Evolutionary conservation across 495 filamentous ascomycete species (phyloP), one percentile per base, ranked within the genome.

Genomic region (Stereocaulon alpinum): DNA sequence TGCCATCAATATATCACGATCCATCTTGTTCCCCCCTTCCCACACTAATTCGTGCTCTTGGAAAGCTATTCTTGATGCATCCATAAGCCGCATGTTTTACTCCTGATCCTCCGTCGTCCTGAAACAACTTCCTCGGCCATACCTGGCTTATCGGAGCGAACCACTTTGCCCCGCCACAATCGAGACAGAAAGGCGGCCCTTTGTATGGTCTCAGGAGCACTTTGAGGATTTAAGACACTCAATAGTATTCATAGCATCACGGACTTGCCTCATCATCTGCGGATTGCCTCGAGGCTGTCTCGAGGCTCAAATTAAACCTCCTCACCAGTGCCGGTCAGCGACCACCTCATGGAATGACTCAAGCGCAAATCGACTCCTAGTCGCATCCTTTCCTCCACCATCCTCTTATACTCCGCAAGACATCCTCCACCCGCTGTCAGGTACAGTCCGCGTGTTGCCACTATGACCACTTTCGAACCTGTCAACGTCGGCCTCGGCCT

Each of bases 401-500:
- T 70, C 65, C 66, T 15, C 70, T 24, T 24, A 24, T 60, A 30
- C 61, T 77, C 18, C 7, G 22, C 44, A 34, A 58, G 45, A 34
- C 29, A 1, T 11, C 12, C 29, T 17, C 17, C 43, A 18, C 24
- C 27, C 15, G 40, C 44, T 11, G 32, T 41, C 44, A 58, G 20
- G 43, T 43, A 40, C 45, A 49, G 32, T 40, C 30, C n/a, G 42
- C 14, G 34, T 27, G 30, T 53, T 40, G 32, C 44, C 60, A 59
- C 32, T 18, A 67, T 83, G 81, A 76, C 82, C 48, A 72, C 84
- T 56, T 91, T 92, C 69, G 82, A 83, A 63, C 82, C 89, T 61
- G 87, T 92, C 69, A 90, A 91, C 73, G 86, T 82, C 56, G 82
- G 80, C 59, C 78, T 88, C 29, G 71, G 76, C 53, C 74, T 80